Conservation (phyloP, 176 grass and related monocot species). For the Melocanna baccifera region DNA sequence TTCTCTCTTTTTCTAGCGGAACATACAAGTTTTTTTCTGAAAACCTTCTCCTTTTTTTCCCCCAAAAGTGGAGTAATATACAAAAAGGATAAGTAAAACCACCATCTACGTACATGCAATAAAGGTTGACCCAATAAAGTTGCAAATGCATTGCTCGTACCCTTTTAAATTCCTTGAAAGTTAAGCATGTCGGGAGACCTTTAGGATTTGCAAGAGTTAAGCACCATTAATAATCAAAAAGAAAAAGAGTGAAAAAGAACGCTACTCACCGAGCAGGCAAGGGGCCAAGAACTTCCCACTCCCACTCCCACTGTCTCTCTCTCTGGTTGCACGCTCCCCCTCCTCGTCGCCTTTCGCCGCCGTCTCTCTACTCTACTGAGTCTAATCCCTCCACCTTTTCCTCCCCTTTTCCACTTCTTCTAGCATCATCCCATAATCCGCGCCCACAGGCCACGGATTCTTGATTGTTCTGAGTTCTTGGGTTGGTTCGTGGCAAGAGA, state of each 20-base stretch:
- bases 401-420: constrained; percentile 6
- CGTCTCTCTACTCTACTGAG: constrained; percentile 11
- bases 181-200: constrained; percentile 21
- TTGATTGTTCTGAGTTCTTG: constrained; percentile 2
- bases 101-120: not conserved
- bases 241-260: not conserved
- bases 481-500: constrained; percentile 18
- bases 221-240: constrained; percentile 25
- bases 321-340: not conserved
- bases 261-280: not conserved
- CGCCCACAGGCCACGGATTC: not conserved
- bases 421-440: constrained; percentile 13
- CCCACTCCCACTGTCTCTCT: not conserved
- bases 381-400: constrained; percentile 7
- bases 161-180: constrained; percentile 20
- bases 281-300: not conserved
- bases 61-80: not conserved
- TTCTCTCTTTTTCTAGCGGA: not conserved
- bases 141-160: constrained; percentile 17
- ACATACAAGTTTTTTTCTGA: not conserved
- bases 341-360: constrained; percentile 44
- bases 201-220: constrained; percentile 12
- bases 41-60: not conserved
- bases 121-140: constrained; percentile 10
- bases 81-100: not conserved